Evolutionary conservation across 208 protist genomes (phyloP), one percentile per base, ranked within the genome.

Genomic region (Perkinsela sp.): DNA sequence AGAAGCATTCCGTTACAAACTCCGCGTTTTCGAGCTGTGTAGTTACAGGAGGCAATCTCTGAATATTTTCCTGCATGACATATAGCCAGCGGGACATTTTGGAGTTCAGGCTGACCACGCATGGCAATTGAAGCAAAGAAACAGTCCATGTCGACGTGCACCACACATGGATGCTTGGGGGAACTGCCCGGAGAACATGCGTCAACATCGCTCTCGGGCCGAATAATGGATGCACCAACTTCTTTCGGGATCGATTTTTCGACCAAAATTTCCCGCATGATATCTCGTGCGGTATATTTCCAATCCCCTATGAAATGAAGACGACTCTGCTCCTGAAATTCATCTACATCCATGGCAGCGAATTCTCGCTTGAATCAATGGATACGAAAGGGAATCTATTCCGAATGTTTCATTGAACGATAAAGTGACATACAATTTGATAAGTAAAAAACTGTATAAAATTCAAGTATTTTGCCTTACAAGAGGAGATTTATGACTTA

Each of bases 261-360:
- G 67, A 32, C 29, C 68, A 88, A 88, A 76, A 67, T 76, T 66
- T 76, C 68, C 48, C 77, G 71, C 67, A 90, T 80, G 70, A 76
- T 66, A 66, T 89, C 80, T 71, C 83, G 76, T 71, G 85, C 79
- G 40, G 72, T 75, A 15, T 79, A 90, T 70, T 81, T 86, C 86
- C 86, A 95, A 31, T 88, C 81, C 0, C 90, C 88, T 75, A 95
- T 94, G 74, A 93, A 95, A 69, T 95, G 87, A 6, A 95, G 79
- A 0, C 90, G 76, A 0, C 86, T 92, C 70, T 86, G 78, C 32
- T 85, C 82, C 71, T 90, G 78, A 73, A 88, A 94, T 65, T 89
- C 74, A 28, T 77, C 69, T n/a, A 94, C 31, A 67, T n/a, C n/a
- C n/a, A n/a, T n/a, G n/a, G n/a, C n/a, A n/a, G n/a, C n/a, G n/a